phyloP scores from a whole-genome alignment of 2,329 filamentous ascomycete species.

The Didymella pinodella region DNA sequence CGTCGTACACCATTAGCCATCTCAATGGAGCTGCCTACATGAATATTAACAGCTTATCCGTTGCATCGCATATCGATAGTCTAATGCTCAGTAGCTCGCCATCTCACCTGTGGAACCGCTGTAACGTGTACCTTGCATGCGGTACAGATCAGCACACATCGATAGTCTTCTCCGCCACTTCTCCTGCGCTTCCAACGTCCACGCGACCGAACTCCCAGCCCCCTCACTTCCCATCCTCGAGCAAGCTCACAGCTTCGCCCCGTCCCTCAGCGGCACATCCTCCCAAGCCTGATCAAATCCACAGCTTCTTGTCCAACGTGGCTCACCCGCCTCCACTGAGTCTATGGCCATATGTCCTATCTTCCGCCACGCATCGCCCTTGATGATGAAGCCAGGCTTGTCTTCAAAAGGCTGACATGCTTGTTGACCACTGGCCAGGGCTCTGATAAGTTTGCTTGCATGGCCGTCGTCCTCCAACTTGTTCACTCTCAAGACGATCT shows the following conservation, averaged over 20 bases:
- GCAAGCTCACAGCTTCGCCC: conserved; percentile 32
- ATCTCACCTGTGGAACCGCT: conserved; percentile 4
- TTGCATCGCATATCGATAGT: conserved; percentile 15
- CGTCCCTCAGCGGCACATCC: conserved; percentile 44
- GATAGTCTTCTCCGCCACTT: conserved; percentile 6
- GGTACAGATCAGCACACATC: conserved; percentile 1
- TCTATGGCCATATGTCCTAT: conserved; percentile 70
- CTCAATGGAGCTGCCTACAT: not conserved
- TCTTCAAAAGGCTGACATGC: conserved; percentile 57
- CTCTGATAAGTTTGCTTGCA: conserved; percentile 75
- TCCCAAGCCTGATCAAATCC: conserved; percentile 74
- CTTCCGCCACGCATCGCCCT: conserved; percentile 66
- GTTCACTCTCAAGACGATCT: conserved; percentile 57
- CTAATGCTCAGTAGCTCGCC: not conserved
- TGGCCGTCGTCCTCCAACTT: conserved; percentile 78
- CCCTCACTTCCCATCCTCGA: conserved; percentile 6
- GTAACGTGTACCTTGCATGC: conserved; percentile 7
- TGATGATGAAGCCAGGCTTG: conserved; percentile 59
- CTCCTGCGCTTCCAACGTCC: conserved; percentile 17
- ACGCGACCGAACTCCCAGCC: conserved; percentile 6
- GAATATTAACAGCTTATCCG: not conserved
- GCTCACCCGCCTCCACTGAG: conserved; percentile 62
- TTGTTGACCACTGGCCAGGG: conserved; percentile 70
- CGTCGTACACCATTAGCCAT: conserved; percentile 5
- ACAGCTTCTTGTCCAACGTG: conserved; percentile 67